Evolutionary conservation across 306 rosid genomes (phyloP).

Genomic region (Astragalus membranaceus): DNA sequence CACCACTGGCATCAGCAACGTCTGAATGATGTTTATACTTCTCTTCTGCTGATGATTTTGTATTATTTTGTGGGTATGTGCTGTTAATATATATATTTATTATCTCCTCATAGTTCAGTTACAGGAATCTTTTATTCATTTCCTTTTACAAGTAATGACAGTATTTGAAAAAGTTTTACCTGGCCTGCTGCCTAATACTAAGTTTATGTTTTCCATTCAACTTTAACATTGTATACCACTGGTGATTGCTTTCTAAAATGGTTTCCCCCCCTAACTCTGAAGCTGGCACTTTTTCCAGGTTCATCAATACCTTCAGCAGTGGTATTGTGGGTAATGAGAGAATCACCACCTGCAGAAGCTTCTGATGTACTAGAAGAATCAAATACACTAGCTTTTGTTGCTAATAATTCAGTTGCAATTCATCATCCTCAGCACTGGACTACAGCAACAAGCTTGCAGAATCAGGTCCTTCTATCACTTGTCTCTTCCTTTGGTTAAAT

Average conservation of each 20-base stretch:
- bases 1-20: conserved; percentile 45
- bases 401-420: conserved; percentile 36
- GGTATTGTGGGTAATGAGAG: conserved; percentile 83
- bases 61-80: conserved; percentile 76
- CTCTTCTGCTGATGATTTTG: conserved; percentile 56
- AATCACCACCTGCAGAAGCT: conserved; percentile 52
- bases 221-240: background rate
- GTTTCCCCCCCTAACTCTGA: conserved; percentile 12
- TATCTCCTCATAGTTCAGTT: conserved; percentile 7
- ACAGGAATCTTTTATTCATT: conserved; percentile 3
- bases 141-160: background rate
- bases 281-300: conserved; percentile 45
- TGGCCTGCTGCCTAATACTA: background rate
- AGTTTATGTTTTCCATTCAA: conserved; percentile 7
- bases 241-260: conserved; percentile 11
- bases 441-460: conserved; percentile 50
- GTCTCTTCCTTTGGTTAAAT: background rate
- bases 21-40: conserved; percentile 39
- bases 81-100: conserved; percentile 14
- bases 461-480: conserved; percentile 49
- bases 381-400: conserved; percentile 51
- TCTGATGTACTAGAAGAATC: conserved; percentile 47
- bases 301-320: conserved; percentile 75
- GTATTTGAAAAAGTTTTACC: background rate
- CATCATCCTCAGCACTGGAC: conserved; percentile 69